Evolutionary conservation across 495 filamentous ascomycete species (phyloP).

Genomic region (Sordaria brevicollis): DNA sequence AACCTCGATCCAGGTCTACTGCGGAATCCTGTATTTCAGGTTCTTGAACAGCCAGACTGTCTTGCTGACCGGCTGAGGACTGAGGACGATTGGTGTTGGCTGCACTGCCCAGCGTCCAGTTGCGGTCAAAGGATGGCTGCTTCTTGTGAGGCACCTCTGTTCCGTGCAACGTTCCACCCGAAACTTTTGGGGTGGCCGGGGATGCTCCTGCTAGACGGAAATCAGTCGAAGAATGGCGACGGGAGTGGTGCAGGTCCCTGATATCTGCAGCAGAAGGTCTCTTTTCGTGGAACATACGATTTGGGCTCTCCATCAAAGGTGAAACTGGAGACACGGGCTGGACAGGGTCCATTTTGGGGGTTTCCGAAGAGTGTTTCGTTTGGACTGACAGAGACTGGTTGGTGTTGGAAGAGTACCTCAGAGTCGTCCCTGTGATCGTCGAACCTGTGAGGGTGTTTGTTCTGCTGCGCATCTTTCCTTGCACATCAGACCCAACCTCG

Average conservation of each 20-base stretch:
- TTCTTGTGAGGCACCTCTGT: conserved; percentile 52
- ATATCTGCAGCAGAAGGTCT: conserved; percentile 74
- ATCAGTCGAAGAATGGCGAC: conserved; percentile 83
- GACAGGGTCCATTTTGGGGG: conserved; percentile 29
- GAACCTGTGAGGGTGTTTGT: conserved; percentile 67
- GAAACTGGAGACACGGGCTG: conserved; percentile 32
- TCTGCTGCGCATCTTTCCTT: conserved; percentile 31
- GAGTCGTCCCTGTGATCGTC: conserved; percentile 78
- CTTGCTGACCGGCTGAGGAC: conserved; percentile 39
- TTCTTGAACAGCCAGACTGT: conserved; percentile 19
- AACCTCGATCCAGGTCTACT: conserved; percentile 73
- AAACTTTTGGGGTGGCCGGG: conserved; percentile 25
- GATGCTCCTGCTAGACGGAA: conserved; percentile 35
- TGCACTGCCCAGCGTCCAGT: conserved; percentile 69
- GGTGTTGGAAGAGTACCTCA: conserved; percentile 36
- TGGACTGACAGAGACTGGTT: conserved; percentile 29
- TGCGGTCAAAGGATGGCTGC: conserved; percentile 77
- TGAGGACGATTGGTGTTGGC: conserved; percentile 18
- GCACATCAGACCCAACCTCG: conserved; percentile 41
- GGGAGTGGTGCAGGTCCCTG: conserved; percentile 72
- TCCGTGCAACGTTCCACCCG: conserved; percentile 25
- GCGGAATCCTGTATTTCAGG: conserved; percentile 27
- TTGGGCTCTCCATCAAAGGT: conserved; percentile 46
- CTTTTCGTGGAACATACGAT: conserved; percentile 35
- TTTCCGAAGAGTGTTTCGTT: conserved; percentile 33